Base-by-base conservation (phyloP, 1,284 basidiomycete species). In the Apiotrichum siamense region DNA sequence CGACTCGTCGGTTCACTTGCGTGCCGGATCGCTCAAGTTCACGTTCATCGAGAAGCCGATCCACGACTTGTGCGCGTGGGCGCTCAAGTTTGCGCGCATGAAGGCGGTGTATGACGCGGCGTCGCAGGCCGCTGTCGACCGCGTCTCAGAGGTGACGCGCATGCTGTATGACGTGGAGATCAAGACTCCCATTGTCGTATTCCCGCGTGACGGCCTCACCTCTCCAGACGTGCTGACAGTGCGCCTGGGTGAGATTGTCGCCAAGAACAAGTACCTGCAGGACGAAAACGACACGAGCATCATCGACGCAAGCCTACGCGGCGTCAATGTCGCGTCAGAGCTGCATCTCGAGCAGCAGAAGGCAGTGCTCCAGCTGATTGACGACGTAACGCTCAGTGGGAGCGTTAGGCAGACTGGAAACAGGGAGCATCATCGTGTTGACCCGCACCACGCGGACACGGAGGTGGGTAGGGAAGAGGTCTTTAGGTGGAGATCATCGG, bases 51-150 rank as follows among this genome's bases (percentile, higher is more conserved):
- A 96, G 66, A 80, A 86, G 57, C 88, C 93, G 9, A 78, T 97
- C 23, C 88, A 85, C 48, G 84, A 87, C 61, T 82, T 98, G 29
- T 88, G 89, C 63, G 72, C 83, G 21, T 99, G 94, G 76, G 76
- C 92, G 49, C 77, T 83, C 61, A 90, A 93, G 70, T 84, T 99
- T 48, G 89, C 91, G 2, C 85, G 84, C 58, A 81, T 97, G 63
- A 96, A 96, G 75, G 88, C 87, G 2, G 75, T 98, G 9, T 98
- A 98, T 65, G 94, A 98, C 72, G 84, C 91, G n/a, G 72, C 94
- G 9, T 88, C 89, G 6, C 83, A 87, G 67, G 94, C 84, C 18
- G 96, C 96, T 20, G 89, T 88, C 9, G 91, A 97, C 66, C 82
- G 83, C 45, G 96, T 93, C 4, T 84, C 89, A 31, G 86, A 88